Evolutionary conservation across 108 stramenopile genomes (phyloP), one percentile per base, ranked within the genome.

Genomic region (Discostella stelligeroides): DNA sequence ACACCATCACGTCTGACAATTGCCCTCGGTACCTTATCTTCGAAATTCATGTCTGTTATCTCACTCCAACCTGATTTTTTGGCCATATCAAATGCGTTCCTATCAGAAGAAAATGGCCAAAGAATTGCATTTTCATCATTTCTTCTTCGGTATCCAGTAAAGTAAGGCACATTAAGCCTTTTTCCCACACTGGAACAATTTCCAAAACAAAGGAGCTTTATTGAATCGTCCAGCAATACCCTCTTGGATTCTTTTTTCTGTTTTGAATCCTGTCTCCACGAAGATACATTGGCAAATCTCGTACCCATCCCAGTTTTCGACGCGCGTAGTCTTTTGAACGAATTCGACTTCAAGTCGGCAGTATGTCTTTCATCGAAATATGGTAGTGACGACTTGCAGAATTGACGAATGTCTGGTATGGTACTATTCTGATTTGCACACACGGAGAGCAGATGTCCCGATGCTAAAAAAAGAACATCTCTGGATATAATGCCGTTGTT

Each of bases 321-420:
- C 61, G 65, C 51, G n/a, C 53, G 57, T 25, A 79, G 70, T 61
- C 70, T 46, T 14, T 61, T 60, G 64, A 72, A 79, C 37, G 70
- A 79, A 67, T 62, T 79, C 24, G 77, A 72, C 53, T 79, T 79
- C 23, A 79, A 70, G 61, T 71, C 70, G 28, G 77, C 77, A 41
- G 77, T 79, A 21, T 60, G 29, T 47, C 77, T 60, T 18, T 79
- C 64, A 43, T 79, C 77, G 39, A 66, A 79, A 39, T 60, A 40
- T 40, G 64, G 70, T 8, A 79, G 59, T 1, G 77, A 70, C 27
- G 60, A 47, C 24, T 60, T 34, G 42, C 77, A 79, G 25, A 71
- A 41, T 48, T 42, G 14, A 47, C 69, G 77, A 45, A 65, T 47
- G 23, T 71, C 57, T 34, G 20, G 24, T 18, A 6, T 34, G 25